These are phyloP conservation scores for Microthlaspi erraticum DNA, from an alignment of 345 rosid species.

Conservation along the genomic window DNA sequence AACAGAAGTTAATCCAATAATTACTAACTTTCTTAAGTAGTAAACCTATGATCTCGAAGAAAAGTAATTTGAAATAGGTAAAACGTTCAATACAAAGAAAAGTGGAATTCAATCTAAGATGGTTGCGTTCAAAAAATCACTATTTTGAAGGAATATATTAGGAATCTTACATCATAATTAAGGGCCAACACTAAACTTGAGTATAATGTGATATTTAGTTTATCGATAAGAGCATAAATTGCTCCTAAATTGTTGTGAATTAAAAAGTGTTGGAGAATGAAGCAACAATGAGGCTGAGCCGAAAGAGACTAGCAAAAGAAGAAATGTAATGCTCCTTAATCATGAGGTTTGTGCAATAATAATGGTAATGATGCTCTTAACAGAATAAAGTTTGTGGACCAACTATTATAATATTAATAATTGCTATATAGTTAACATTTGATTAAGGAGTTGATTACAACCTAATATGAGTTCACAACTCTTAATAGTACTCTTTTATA, in stretches of 20 bases:
- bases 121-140: background rate
- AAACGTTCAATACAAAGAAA: background rate
- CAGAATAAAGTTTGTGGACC: slow-evolving; percentile 40
- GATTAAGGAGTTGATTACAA: slow-evolving; percentile 33
- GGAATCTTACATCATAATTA: background rate
- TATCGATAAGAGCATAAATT: slow-evolving; percentile 5
- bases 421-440: slow-evolving; percentile 25
- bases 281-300: slow-evolving; percentile 16
- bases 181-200: background rate
- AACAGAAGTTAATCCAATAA: background rate
- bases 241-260: slow-evolving; percentile 8
- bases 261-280: slow-evolving; percentile 38
- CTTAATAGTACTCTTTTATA: slow-evolving; percentile 3
- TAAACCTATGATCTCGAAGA: background rate
- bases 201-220: background rate
- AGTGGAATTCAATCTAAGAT: background rate
- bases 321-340: slow-evolving; percentile 41
- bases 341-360: slow-evolving; percentile 44
- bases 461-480: slow-evolving; percentile 35
- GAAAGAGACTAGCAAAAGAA: slow-evolving; percentile 32
- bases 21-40: too few species aligned
- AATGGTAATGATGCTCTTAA: slow-evolving; percentile 37
- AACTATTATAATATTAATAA: slow-evolving; percentile 8
- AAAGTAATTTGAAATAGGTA: background rate
- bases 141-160: background rate